Conservation (phyloP, 2,329 filamentous ascomycete species). For the Monosporascus sp. region DNA sequence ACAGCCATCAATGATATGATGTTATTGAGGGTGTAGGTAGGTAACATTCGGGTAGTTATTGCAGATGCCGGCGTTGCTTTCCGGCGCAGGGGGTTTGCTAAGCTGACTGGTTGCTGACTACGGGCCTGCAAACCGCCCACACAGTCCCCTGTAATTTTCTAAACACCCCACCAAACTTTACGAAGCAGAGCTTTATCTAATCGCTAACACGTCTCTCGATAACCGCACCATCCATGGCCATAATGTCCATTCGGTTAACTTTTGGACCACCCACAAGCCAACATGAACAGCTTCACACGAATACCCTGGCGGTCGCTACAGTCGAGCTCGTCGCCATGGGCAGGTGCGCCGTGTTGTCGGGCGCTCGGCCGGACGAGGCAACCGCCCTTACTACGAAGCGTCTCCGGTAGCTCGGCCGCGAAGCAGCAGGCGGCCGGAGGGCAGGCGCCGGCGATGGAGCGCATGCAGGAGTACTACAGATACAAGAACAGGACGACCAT, state of each 20-base stretch:
- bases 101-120: no score
- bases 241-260: neutral
- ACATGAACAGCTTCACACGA: slow-evolving; percentile 37
- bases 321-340: slow-evolving; percentile 19
- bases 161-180: no score
- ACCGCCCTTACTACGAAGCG: slow-evolving; percentile 13
- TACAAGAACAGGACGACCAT: slow-evolving; percentile 63
- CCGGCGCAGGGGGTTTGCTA: no score
- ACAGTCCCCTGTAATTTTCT: no score
- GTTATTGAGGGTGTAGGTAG: no score
- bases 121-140: no score
- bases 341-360: slow-evolving; percentile 25
- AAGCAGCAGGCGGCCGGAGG: slow-evolving; percentile 11
- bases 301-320: slow-evolving; percentile 28
- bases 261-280: slow-evolving; percentile 4
- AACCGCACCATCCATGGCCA: neutral
- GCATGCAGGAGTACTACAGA: slow-evolving; percentile 59
- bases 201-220: neutral
- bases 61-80: no score
- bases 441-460: slow-evolving; percentile 53
- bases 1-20: no score
- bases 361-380: slow-evolving; percentile 15
- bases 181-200: no score
- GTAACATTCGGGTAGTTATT: no score
- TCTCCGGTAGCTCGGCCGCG: slow-evolving; percentile 22